Conservation (phyloP, 768 basidiomycete species). For the Hydnum rufescens region DNA sequence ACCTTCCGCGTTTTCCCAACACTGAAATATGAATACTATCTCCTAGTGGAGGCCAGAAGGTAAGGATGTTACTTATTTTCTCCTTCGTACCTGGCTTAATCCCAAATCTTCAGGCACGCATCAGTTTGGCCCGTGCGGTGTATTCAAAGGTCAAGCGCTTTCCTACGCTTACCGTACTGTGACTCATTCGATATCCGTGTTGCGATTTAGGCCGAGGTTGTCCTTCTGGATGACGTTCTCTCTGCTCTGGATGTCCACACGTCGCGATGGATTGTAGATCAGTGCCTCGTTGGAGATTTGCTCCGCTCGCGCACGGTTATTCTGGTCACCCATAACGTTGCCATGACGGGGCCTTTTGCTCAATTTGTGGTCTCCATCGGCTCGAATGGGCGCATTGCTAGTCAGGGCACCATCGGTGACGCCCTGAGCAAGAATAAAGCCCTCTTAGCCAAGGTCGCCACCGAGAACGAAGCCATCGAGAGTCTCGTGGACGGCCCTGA, state of each 20-base stretch:
- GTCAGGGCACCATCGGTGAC: constrained; percentile 31
- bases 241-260: constrained; percentile 43
- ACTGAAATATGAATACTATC: not conserved
- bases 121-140: constrained; percentile 37
- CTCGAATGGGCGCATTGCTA: constrained; percentile 30
- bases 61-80: not conserved
- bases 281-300: constrained; percentile 19
- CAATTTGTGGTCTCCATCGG: constrained; percentile 36
- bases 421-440: constrained; percentile 24
- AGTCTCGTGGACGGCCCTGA: constrained; percentile 16
- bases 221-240: constrained; percentile 56
- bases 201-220: constrained; percentile 26
- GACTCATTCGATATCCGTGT: not conserved
- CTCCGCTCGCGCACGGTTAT: constrained; percentile 20
- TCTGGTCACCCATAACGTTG: constrained; percentile 31
- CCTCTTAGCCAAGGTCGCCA: constrained; percentile 16
- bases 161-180: not conserved
- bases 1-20: not conserved
- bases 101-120: constrained; percentile 18
- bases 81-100: not conserved
- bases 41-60: constrained; percentile 37
- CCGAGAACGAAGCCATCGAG: constrained; percentile 16
- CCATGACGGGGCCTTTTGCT: constrained; percentile 32
- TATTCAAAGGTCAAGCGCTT: constrained; percentile 25
- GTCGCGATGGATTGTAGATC: constrained; percentile 27